Conservation (phyloP, 352 stramenopile species). For the Globisporangium canariense region DNA sequence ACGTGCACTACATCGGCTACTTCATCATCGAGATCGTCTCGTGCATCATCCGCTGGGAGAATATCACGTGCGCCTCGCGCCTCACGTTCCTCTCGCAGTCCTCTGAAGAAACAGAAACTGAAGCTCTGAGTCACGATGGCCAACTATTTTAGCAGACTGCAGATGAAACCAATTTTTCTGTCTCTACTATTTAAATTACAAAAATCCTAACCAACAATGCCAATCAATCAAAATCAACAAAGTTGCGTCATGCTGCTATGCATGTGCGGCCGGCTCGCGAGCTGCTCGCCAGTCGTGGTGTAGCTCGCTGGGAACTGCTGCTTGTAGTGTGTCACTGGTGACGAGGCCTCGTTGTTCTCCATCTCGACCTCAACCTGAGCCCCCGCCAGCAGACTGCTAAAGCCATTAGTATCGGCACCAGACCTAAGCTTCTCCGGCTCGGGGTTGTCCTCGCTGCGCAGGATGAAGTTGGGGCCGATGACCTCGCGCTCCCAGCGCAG, state of each 20-base stretch:
- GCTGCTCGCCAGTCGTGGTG: background rate
- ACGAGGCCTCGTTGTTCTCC: background rate
- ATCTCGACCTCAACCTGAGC: background rate
- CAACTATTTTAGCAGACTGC: background rate
- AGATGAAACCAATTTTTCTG: background rate
- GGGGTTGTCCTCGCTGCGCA: conserved; percentile 10
- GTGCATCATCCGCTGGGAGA: conserved; percentile 17
- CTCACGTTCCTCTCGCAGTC: conserved; percentile 12
- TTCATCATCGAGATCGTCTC: conserved; percentile 18
- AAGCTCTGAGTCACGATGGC: background rate
- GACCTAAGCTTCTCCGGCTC: background rate
- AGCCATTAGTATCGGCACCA: background rate
- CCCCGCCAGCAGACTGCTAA: background rate
- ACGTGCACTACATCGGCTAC: conserved; percentile 12
- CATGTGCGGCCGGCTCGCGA: background rate
- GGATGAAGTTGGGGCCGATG: conserved; percentile 11
- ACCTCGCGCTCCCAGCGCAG: conserved; percentile 20
- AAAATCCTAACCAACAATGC: background rate
- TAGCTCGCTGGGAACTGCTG: background rate
- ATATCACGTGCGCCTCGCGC: background rate
- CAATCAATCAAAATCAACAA: background rate
- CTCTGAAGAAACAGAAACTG: background rate
- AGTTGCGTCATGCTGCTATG: background rate
- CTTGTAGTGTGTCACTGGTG: background rate
- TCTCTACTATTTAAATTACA: background rate